A percentile compares a stretch with the other conserved stretches of the same genome.
phyloP scores from a whole-genome alignment of 2,329 filamentous ascomycete species.

The Cladobotryum mycophilum region DNA sequence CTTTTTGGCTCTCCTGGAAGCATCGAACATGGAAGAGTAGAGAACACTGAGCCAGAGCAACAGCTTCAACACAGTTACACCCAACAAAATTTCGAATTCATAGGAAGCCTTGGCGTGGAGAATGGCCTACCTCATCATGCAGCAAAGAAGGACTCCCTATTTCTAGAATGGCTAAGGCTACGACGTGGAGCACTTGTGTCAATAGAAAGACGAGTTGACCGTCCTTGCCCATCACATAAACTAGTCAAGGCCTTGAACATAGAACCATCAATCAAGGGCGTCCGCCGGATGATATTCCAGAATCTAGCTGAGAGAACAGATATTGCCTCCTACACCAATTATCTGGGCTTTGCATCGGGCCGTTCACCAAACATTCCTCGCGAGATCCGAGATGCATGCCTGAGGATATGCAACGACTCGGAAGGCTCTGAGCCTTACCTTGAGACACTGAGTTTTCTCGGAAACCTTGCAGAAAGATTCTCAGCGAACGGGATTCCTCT shows the following conservation, averaged over 20 bases:
- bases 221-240: slow-evolving; percentile 9
- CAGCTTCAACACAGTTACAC: background rate
- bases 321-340: slow-evolving; percentile 14
- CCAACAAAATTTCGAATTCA: background rate
- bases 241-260: slow-evolving; percentile 16
- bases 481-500: slow-evolving; percentile 18
- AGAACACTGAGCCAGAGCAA: background rate
- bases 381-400: slow-evolving; percentile 20
- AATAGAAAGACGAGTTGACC: slow-evolving; percentile 2
- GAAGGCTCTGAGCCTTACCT: slow-evolving; percentile 5
- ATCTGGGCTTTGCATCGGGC: background rate
- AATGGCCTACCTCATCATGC: slow-evolving; percentile 28
- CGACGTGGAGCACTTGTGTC: slow-evolving; percentile 17
- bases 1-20: slow-evolving; percentile 22
- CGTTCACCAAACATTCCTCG: slow-evolving; percentile 12
- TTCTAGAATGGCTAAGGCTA: slow-evolving; percentile 32
- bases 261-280: slow-evolving; percentile 20
- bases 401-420: slow-evolving; percentile 13
- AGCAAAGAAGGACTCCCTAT: slow-evolving; percentile 21
- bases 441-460: slow-evolving; percentile 31
- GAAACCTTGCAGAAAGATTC: slow-evolving; percentile 34
- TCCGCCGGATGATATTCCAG: slow-evolving; percentile 27
- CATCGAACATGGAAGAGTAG: background rate
- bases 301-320: slow-evolving; percentile 19
- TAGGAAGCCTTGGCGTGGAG: slow-evolving; percentile 18